Conservation (phyloP, 352 stramenopile genomes). For the Plasmopara viticola region DNA sequence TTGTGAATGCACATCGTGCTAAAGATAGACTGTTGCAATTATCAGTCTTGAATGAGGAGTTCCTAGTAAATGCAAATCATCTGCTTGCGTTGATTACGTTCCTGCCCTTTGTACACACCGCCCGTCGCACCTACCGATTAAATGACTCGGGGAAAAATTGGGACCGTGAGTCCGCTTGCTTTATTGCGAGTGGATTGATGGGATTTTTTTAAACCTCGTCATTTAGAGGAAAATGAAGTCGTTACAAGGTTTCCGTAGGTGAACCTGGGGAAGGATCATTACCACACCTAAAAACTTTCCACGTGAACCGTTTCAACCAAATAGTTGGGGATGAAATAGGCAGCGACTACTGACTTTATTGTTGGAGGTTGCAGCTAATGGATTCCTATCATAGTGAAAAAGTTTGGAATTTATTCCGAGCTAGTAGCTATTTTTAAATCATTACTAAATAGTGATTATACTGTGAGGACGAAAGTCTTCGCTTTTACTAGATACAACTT, state of each 20-base stretch:
- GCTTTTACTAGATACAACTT: slow-evolving; percentile 67
- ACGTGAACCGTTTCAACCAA: too few species aligned
- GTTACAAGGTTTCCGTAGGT: slow-evolving; percentile 18
- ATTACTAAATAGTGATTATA: slow-evolving; percentile 16
- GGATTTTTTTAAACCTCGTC: slow-evolving; percentile 12
- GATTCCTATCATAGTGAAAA: background rate
- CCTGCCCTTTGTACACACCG: slow-evolving; percentile 19
- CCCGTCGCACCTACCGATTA: slow-evolving; percentile 17
- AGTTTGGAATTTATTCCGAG: slow-evolving; percentile 4
- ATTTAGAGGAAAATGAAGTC: slow-evolving; percentile 16
- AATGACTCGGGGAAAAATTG: slow-evolving; percentile 23
- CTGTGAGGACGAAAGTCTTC: slow-evolving; percentile 32
- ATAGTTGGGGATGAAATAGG: too few species aligned
- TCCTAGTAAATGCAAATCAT: slow-evolving; percentile 16
- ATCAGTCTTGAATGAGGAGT: slow-evolving; percentile 14
- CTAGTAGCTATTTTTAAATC: slow-evolving; percentile 31
- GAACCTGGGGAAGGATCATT: slow-evolving; percentile 25
- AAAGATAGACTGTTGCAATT: background rate
- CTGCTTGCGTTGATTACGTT: slow-evolving; percentile 15
- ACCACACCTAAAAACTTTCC: too few species aligned
- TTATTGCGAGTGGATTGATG: slow-evolving; percentile 17
- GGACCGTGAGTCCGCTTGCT: slow-evolving; percentile 16
- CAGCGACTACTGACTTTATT: too few species aligned
- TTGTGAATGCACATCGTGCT: slow-evolving; percentile 7
- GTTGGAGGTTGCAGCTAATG: too few species aligned